These are phyloP conservation scores for Aspergillus calidoustus DNA, from an alignment of 2,329 filamentous ascomycete genomes.

Conservation along the genomic window DNA sequence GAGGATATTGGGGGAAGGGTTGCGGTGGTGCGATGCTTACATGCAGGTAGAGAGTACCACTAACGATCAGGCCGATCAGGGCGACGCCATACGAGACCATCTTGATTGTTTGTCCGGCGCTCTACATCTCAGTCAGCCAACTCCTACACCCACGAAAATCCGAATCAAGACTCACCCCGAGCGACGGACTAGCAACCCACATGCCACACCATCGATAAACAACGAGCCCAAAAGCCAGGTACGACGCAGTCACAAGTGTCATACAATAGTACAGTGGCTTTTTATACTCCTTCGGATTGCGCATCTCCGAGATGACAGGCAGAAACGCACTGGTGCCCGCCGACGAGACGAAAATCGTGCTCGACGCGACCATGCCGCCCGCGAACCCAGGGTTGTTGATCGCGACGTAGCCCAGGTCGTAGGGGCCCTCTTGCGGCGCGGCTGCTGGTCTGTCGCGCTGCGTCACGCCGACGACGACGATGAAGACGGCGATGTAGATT, in stretches of 20 bases:
- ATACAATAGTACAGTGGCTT: slow-evolving; percentile 66
- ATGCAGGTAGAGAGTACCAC: slow-evolving; percentile 51
- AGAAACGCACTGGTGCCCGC: slow-evolving; percentile 66
- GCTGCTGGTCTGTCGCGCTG: slow-evolving; percentile 62
- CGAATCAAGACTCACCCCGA: slow-evolving; percentile 46
- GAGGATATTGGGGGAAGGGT: not conserved
- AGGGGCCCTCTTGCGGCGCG: slow-evolving; percentile 63
- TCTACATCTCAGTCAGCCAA: slow-evolving; percentile 27
- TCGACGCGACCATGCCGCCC: slow-evolving; percentile 61
- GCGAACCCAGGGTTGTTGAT: slow-evolving; percentile 63
- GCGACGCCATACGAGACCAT: slow-evolving; percentile 66
- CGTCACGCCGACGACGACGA: slow-evolving; percentile 64
- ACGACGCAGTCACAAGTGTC: slow-evolving; percentile 60
- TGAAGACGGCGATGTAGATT: slow-evolving; percentile 63
- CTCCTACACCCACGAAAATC: not conserved
- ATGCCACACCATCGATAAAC: slow-evolving; percentile 66
- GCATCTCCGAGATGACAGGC: slow-evolving; percentile 70
- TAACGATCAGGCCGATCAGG: slow-evolving; percentile 59
- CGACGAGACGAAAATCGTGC: slow-evolving; percentile 64
- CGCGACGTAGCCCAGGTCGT: slow-evolving; percentile 62
- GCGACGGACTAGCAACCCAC: slow-evolving; percentile 65
- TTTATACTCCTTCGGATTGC: slow-evolving; percentile 61
- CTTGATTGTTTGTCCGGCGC: slow-evolving; percentile 63
- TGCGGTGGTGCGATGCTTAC: not conserved
- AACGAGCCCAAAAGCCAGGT: slow-evolving; percentile 63